Conservation (phyloP, 768 basidiomycete species). For the Mycena leptocephala region DNA sequence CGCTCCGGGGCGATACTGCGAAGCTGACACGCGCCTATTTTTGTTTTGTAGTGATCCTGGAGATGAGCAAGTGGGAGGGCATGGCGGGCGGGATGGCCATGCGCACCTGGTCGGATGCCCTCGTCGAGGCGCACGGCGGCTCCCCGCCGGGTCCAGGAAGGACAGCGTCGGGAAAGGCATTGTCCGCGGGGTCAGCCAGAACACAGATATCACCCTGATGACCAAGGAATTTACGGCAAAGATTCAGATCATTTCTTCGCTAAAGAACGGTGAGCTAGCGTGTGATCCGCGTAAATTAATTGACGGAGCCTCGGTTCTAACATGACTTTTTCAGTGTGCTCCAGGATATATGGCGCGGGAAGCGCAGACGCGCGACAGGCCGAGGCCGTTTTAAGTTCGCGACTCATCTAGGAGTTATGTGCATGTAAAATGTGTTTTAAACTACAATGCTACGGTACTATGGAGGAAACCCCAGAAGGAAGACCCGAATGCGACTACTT, state of each 20-base stretch:
- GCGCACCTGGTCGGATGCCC: conserved; percentile 67
- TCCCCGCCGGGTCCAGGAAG: conserved; percentile 51
- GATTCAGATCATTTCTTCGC: conserved; percentile 66
- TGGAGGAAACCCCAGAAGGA: conserved; percentile 11
- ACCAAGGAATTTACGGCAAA: conserved; percentile 69
- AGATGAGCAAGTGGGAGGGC: conserved; percentile 71
- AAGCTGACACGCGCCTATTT: conserved; percentile 16
- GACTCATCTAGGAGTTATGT: conserved; percentile 56
- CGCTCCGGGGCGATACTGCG: conserved; percentile 6
- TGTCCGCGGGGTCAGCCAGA: conserved; percentile 66
- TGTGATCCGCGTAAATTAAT: conserved; percentile 24
- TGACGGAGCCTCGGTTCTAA: conserved; percentile 9
- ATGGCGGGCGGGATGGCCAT: conserved; percentile 73
- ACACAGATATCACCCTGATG: conserved; percentile 65
- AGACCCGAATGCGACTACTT: conserved; percentile 17
- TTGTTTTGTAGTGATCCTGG: conserved; percentile 56
- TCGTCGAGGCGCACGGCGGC: conserved; percentile 60
- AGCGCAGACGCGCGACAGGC: conserved; percentile 57
- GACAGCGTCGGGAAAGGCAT: conserved; percentile 65
- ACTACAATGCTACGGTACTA: conserved; percentile 10
- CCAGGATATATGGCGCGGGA: conserved; percentile 55
- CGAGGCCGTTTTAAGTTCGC: conserved; percentile 70
- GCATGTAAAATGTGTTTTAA: conserved; percentile 6
- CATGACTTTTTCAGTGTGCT: conserved; percentile 57
- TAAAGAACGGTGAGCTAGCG: conserved; percentile 64